Conservation (phyloP, 78 protist genomes). For the Ministeria vibrans region DNA sequence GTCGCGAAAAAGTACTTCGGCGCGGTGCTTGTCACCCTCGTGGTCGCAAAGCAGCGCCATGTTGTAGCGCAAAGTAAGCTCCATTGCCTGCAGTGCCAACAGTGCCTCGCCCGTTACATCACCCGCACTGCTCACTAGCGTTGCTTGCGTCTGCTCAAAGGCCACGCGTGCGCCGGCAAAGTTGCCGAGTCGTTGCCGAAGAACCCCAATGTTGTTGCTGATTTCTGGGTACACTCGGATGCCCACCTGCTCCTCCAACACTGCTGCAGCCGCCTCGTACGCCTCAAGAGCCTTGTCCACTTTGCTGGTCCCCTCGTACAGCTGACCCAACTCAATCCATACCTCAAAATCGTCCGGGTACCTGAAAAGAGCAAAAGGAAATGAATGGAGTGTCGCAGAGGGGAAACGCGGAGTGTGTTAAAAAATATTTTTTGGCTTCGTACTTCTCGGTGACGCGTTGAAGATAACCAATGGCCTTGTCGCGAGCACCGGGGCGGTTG, state of each 20-base stretch:
- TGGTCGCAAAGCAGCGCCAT: not conserved
- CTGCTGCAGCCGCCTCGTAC: not conserved
- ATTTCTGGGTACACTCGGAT: not conserved
- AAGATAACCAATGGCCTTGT: conserved; percentile 11
- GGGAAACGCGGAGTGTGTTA: too few relatives aligned
- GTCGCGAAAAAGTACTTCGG: not conserved
- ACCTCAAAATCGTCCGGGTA: conserved; percentile 43
- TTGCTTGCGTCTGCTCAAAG: not conserved
- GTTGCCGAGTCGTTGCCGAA: not conserved
- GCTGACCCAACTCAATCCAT: conserved; percentile 53
- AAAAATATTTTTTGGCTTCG: too few relatives aligned
- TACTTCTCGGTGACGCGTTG: conserved; percentile 12
- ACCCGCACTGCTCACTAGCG: not conserved
- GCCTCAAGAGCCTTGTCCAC: conserved; percentile 26
- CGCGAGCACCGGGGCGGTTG: conserved; percentile 16
- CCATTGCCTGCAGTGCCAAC: not conserved
- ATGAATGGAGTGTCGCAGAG: too few relatives aligned
- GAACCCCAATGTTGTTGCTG: conserved; percentile 4
- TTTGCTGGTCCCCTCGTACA: conserved; percentile 28
- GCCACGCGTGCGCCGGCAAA: not conserved
- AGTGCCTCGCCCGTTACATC: not conserved
- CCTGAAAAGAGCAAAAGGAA: too few relatives aligned
- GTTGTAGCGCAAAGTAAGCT: conserved; percentile 4
- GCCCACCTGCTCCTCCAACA: not conserved
- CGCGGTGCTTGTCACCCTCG: not conserved